Evolutionary conservation across 2,329 filamentous ascomycete genomes (phyloP).

Genomic region (Lasiodiplodia theobromae): DNA sequence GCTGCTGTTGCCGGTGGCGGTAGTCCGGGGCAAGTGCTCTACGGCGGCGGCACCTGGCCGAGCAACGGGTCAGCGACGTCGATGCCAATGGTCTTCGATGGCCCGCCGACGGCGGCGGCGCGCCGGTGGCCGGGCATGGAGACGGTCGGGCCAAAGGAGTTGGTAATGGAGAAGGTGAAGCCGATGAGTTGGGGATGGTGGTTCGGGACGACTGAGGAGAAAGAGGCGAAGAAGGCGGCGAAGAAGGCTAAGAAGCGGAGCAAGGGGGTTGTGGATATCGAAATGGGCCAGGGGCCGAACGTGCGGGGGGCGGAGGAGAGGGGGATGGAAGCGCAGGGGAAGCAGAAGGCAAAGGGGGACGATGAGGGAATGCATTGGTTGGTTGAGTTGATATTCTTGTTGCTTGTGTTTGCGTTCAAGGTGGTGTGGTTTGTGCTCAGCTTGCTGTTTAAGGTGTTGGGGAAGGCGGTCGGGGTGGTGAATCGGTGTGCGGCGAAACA

Average conservation of each 20-base stretch:
- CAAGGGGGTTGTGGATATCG: conserved; percentile 31
- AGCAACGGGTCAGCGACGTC: neutral
- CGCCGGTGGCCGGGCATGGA: conserved; percentile 36
- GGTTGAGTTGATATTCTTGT: conserved; percentile 47
- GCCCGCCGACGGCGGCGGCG: conserved; percentile 34
- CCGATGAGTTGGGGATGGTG: conserved; percentile 4
- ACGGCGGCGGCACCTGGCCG: conserved; percentile 11
- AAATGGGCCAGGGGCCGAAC: neutral
- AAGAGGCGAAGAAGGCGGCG: neutral
- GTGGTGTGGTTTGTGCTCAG: conserved; percentile 51
- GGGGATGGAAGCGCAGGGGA: neutral
- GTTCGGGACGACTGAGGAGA: conserved; percentile 31
- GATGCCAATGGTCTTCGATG: conserved; percentile 6
- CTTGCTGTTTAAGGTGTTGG: conserved; percentile 51
- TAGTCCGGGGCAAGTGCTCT: neutral
- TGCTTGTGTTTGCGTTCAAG: conserved; percentile 53
- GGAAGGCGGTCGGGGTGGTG: conserved; percentile 48
- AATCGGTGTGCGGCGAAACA: conserved; percentile 46
- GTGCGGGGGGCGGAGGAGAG: neutral
- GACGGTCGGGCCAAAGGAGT: neutral
- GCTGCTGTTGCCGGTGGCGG: neutral
- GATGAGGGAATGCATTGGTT: conserved; percentile 39
- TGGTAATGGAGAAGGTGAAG: conserved; percentile 8
- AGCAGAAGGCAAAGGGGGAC: neutral
- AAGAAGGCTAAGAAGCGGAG: neutral